Evolutionary conservation across 495 filamentous ascomycete genomes (phyloP), one percentile per base, ranked within the genome.

Genomic region (Jackrogersella minutella): DNA sequence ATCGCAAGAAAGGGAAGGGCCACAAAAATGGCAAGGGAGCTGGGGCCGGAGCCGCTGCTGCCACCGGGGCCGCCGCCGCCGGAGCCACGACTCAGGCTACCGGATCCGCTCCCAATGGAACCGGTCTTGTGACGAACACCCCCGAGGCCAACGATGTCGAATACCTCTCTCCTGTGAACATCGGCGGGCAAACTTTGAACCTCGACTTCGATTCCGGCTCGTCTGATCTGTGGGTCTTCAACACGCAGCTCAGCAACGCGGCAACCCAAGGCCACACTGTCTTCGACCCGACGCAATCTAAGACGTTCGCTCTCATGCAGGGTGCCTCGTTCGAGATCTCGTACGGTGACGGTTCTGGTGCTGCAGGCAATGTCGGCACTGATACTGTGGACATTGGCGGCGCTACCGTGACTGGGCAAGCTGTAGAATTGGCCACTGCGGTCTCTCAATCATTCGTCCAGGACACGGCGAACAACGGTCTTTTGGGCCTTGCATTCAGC

Each of bases 141-240:
- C 88, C 89, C 2, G 86, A 87, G 40, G 66, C 80, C 41, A 82
- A 85, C 46, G 89, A 90, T 55, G 79, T 84, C 17, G 87, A 91
- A 53, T 96, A 91, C 68, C 80, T 94, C 11, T 85, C 87, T 13
- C 87, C 88, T 0, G 88, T 93, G 30, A 81, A 70, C 5, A 86
- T 96, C 69, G 92, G 92, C 40, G 89, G 87, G 1, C 90, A 94
- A 73, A 85, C 79, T 5, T 62, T 95, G 57, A 86, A 87, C 63
- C 79, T 96, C 72, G 86, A 93, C 69, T 91, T 96, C 73, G 92
- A 96, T 74, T 91, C 91, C 14, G 92, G 92, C 53, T 93, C 90
- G 4, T 85, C 92, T 13, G 92, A 95, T 74, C 79, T 96, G 60
- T 96, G 92, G 92, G 85, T 93, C 28, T 90, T 94, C 78, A 92